Conservation (phyloP, 306 rosid species). For the Begonia fuchsioides region DNA sequence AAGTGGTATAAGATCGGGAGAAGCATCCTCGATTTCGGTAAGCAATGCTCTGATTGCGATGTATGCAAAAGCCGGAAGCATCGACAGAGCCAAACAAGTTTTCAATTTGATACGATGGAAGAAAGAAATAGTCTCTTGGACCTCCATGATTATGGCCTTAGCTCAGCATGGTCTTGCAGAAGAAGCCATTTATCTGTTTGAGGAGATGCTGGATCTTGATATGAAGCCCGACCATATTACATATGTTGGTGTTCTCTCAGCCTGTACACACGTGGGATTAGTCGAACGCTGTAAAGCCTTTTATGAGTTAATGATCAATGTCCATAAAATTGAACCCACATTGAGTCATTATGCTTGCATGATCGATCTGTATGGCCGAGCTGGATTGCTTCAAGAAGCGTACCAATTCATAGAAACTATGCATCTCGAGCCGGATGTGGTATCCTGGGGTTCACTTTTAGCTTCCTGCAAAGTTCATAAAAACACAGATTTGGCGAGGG, state of each 20-base stretch:
- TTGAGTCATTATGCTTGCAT: conserved; percentile 70
- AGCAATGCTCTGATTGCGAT: conserved; percentile 64
- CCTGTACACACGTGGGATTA: conserved; percentile 70
- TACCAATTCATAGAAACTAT: conserved; percentile 34
- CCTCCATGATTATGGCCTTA: conserved; percentile 72
- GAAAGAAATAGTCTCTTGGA: conserved; percentile 56
- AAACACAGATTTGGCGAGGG: conserved; percentile 54
- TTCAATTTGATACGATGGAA: conserved; percentile 28
- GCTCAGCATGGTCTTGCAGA: conserved; percentile 87
- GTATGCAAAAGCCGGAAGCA: conserved; percentile 80
- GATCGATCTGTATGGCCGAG: conserved; percentile 69
- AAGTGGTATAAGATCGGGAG: conserved; percentile 43
- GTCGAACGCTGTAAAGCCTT: conserved; percentile 56
- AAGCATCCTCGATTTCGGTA: conserved; percentile 55
- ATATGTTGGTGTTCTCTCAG: conserved; percentile 73
- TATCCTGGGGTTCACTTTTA: conserved; percentile 80
- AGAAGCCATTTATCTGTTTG: conserved; percentile 68
- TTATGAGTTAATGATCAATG: conserved; percentile 51
- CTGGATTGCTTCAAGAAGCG: conserved; percentile 82
- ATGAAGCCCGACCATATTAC: conserved; percentile 73
- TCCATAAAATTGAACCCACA: conserved; percentile 65
- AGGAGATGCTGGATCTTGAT: conserved; percentile 49
- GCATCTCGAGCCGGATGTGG: conserved; percentile 69
- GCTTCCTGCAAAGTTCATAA: conserved; percentile 64
- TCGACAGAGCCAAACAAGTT: conserved; percentile 46